These are phyloP conservation scores for Jaltomata sinuosa DNA, from an alignment of 257 asterid species.

Conservation along the genomic window DNA sequence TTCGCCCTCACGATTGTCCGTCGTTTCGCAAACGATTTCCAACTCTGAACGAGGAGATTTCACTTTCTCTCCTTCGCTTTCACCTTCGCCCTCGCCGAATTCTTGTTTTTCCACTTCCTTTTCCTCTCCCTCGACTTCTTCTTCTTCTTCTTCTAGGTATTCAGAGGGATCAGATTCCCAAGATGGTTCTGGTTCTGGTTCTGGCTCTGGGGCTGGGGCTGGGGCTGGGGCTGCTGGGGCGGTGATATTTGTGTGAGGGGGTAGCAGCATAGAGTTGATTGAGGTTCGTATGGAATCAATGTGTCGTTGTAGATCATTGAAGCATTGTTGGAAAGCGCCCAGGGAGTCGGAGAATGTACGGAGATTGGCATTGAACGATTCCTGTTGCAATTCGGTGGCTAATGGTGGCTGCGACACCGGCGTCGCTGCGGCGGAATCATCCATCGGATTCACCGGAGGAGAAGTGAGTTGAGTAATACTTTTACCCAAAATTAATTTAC, in stretches of 20 bases:
- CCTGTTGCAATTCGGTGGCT: neutral
- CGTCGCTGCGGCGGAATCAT: neutral
- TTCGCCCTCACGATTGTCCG: neutral
- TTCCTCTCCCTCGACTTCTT: neutral
- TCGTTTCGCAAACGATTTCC: neutral
- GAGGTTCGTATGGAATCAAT: neutral
- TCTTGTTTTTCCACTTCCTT: neutral
- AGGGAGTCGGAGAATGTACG: neutral
- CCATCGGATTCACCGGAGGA: neutral
- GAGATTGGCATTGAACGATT: neutral
- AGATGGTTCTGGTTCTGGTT: neutral
- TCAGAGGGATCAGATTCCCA: neutral
- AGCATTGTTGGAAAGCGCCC: neutral
- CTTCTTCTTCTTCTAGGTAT: neutral
- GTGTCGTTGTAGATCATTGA: neutral
- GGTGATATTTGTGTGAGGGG: neutral
- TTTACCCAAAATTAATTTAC: neutral
- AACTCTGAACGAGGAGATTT: too few relatives aligned
- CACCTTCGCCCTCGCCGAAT: neutral
- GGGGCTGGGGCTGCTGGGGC: neutral
- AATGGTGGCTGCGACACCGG: neutral
- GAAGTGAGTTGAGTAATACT: neutral
- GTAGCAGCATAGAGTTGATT: neutral
- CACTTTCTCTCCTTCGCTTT: too few relatives aligned
- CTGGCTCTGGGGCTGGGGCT: conserved; percentile 30